Evolutionary conservation across 179 eudicot species (phyloP).

Genomic region (Gypsophila paniculata): DNA sequence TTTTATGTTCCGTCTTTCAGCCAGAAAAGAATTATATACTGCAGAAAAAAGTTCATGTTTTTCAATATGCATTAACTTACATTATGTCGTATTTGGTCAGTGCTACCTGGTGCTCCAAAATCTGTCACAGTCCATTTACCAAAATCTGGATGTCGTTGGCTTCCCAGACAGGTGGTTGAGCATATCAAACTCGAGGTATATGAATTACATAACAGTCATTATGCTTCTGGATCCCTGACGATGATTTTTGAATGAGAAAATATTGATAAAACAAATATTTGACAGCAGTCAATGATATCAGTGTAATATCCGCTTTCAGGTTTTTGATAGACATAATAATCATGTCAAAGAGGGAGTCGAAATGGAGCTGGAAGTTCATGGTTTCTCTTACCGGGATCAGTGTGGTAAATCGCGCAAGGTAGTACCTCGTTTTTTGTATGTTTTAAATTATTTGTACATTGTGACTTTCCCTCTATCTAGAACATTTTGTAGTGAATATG

Average conservation of each 20-base stretch:
- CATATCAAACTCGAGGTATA: conserved; percentile 56
- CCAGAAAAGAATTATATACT: not conserved
- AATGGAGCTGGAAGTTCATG: conserved; percentile 39
- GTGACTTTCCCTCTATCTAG: not conserved
- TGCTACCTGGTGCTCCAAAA: conserved; percentile 44
- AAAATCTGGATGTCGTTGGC: conserved; percentile 28
- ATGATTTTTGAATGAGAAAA: not conserved
- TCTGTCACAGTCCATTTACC: conserved; percentile 24
- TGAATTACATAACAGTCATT: not conserved
- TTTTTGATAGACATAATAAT: conserved; percentile 61
- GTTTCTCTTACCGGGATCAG: conserved; percentile 39
- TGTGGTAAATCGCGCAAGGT: conserved; percentile 27
- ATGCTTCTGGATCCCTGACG: not conserved
- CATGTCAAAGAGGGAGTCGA: conserved; percentile 46
- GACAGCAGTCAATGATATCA: conserved; percentile 3
- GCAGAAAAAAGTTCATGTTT: not conserved
- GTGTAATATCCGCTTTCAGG: conserved; percentile 27
- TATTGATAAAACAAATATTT: not conserved
- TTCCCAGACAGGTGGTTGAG: conserved; percentile 48
- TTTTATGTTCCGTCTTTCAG: no score
- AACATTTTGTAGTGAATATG: not conserved
- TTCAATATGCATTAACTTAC: not conserved
- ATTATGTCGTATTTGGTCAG: conserved; percentile 25
- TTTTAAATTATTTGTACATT: not conserved
- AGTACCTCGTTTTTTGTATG: conserved; percentile 4